A percentile compares a stretch with the other conserved stretches of the same genome.
phyloP scores from a whole-genome alignment of 306 rosid species.

The Ziziphus jujuba region DNA sequence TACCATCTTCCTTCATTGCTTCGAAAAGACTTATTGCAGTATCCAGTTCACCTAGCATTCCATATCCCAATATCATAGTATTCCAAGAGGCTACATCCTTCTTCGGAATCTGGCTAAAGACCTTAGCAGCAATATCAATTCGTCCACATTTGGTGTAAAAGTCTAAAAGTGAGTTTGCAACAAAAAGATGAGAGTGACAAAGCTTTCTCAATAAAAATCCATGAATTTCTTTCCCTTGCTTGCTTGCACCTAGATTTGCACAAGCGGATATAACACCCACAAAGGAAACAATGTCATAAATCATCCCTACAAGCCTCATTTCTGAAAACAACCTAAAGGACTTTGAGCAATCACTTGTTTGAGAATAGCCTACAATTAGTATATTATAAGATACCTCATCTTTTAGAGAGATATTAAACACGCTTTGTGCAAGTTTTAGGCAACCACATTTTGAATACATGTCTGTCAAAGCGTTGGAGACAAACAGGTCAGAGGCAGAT shows the following conservation, averaged over 20 bases:
- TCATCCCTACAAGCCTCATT: slow-evolving; percentile 58
- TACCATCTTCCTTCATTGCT: slow-evolving; percentile 57
- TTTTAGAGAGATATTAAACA: slow-evolving; percentile 58
- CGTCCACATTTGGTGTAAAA: slow-evolving; percentile 81
- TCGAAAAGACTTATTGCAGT: slow-evolving; percentile 71
- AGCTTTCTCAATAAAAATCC: slow-evolving; percentile 54
- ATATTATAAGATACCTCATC: slow-evolving; percentile 76
- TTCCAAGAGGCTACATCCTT: slow-evolving; percentile 91
- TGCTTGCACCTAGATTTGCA: slow-evolving; percentile 65
- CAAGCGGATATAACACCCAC: slow-evolving; percentile 82
- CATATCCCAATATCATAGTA: slow-evolving; percentile 90
- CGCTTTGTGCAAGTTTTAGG: slow-evolving; percentile 59
- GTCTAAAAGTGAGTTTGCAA: slow-evolving; percentile 75
- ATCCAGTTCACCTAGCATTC: slow-evolving; percentile 77
- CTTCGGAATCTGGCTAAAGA: slow-evolving; percentile 56
- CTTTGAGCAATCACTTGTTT: slow-evolving; percentile 51
- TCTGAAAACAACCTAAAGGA: slow-evolving; percentile 70
- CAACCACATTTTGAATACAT: slow-evolving; percentile 76
- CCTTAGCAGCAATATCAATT: slow-evolving; percentile 64
- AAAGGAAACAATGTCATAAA: slow-evolving; percentile 67
- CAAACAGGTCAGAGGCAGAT: slow-evolving; percentile 53
- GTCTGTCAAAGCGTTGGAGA: slow-evolving; percentile 82
- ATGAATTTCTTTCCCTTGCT: slow-evolving; percentile 84
- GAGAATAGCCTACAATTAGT: slow-evolving; percentile 74
- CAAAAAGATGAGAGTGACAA: slow-evolving; percentile 58